A percentile compares a stretch with the other conserved stretches of the same genome.
Evolutionary conservation across 306 rosid genomes (phyloP).

Genomic region (Bauhinia variegata): DNA sequence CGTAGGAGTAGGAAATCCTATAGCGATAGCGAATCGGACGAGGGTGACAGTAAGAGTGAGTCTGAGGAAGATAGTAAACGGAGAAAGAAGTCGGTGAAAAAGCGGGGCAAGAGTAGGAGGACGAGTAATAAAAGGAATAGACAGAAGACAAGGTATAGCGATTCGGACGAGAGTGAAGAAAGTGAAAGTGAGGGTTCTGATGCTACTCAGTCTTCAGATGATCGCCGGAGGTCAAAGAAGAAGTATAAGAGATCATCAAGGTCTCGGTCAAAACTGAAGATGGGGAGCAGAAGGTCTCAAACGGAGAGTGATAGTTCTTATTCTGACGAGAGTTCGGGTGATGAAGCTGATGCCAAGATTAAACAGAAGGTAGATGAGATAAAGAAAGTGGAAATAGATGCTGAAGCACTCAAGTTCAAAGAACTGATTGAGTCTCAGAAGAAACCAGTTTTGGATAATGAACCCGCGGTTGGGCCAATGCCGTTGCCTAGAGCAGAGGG

Average conservation of each 20-base stretch:
- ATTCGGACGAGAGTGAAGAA: slow-evolving; percentile 54
- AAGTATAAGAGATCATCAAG: slow-evolving; percentile 43
- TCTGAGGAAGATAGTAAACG: slow-evolving; percentile 50
- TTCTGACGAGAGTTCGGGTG: slow-evolving; percentile 53
- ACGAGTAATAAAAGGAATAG: slow-evolving; percentile 23
- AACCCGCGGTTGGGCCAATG: slow-evolving; percentile 82
- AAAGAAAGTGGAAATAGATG: slow-evolving; percentile 42
- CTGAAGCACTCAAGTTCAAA: slow-evolving; percentile 66
- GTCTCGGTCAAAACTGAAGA: slow-evolving; percentile 41
- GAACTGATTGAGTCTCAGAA: slow-evolving; percentile 80
- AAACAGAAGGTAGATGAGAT: slow-evolving; percentile 46
- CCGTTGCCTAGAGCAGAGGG: slow-evolving; percentile 97
- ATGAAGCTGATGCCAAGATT: slow-evolving; percentile 46
- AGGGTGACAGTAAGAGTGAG: slow-evolving; percentile 46
- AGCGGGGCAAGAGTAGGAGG: slow-evolving; percentile 46
- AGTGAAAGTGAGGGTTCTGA: slow-evolving; percentile 48
- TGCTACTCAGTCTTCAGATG: slow-evolving; percentile 34
- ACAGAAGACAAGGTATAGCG: slow-evolving; percentile 53
- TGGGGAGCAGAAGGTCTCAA: slow-evolving; percentile 42
- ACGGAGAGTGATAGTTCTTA: slow-evolving; percentile 41
- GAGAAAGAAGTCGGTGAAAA: slow-evolving; percentile 46
- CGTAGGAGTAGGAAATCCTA: slow-evolving; percentile 43
- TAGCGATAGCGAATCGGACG: slow-evolving; percentile 48
- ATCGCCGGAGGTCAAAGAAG: slow-evolving; percentile 37
- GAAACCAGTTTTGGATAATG: slow-evolving; percentile 68